These are phyloP conservation scores for Fraxinus floribunda DNA, from an alignment of 305 asterid species.

Conservation along the genomic window DNA sequence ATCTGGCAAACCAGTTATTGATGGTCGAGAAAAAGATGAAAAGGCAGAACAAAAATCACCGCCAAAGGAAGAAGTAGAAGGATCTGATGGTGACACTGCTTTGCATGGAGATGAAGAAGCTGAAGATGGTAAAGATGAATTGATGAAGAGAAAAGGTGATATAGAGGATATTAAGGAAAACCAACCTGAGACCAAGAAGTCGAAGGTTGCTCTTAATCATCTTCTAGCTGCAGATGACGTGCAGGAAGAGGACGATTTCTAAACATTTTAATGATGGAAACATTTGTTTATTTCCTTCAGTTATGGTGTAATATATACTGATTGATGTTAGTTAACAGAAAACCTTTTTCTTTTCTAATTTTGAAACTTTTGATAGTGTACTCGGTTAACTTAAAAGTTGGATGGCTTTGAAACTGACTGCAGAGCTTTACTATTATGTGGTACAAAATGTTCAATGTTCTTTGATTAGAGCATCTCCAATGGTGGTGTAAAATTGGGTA, in stretches of 20 bases:
- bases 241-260: slow-evolving; percentile 50
- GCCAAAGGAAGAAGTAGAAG: slow-evolving; percentile 30
- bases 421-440: neutral
- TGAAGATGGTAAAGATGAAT: slow-evolving; percentile 41
- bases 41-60: slow-evolving; percentile 27
- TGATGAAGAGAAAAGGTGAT: slow-evolving; percentile 49
- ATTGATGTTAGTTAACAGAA: neutral
- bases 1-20: slow-evolving; percentile 25
- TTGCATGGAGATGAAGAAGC: slow-evolving; percentile 28
- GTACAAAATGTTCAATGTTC: neutral
- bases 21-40: slow-evolving; percentile 34
- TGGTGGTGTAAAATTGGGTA: neutral
- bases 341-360: neutral
- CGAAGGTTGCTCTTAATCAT: slow-evolving; percentile 70
- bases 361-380: neutral
- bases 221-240: slow-evolving; percentile 76
- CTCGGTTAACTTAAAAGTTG: neutral
- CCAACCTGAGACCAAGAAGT: slow-evolving; percentile 48
- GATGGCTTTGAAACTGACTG: neutral
- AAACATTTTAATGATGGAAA: slow-evolving; percentile 16
- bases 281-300: neutral
- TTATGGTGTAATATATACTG: neutral
- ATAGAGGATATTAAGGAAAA: slow-evolving; percentile 33
- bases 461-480: neutral
- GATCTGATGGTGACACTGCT: slow-evolving; percentile 27